Evolutionary conservation across 2,329 filamentous ascomycete genomes (phyloP), one percentile per base, ranked within the genome.

Genomic region (Ophiostoma australiae): DNA sequence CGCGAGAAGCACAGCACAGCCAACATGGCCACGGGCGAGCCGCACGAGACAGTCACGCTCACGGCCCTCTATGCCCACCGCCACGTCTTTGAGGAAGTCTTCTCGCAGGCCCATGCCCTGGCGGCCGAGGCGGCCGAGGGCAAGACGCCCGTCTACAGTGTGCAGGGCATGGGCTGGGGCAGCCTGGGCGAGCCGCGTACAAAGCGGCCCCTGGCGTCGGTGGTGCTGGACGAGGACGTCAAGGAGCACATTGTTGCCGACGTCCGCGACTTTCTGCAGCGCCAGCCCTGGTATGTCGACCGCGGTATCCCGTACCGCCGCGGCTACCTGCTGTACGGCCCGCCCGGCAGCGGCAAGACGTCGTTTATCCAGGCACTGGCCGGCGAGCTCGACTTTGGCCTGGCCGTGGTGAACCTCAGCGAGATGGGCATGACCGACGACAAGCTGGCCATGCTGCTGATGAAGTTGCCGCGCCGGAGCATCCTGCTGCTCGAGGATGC

Each of bases 291-390:
- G 94, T 97, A 97, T 77, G 87, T 93, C 68, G 93, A 97, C 76
- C 89, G 94, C n/a, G 94, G 94, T 2, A 97, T 97, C 74, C 94
- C 94, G 0, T 97, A 97, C 77, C 88, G 94, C 23, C 85, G 94
- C 71, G 94, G 94, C 0, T 97, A 97, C 77, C 84, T 97, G 8
- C 85, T 97, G 0, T 93, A 95, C 76, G 94, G 94, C 0, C 93
- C 94, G 4, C 94, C 94, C 0, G 94, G 94, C 0, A 97, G 91
- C 61, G 96, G 93, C 48, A 98, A 97, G 82, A 97, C 91, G 73
- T 97, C 93, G 0, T 98, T 99, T 76, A 97, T 99, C 73, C 93
- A 97, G 80, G 94, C 95, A 0, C 82, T 99, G 61, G 95, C 95
- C 0, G 94, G 93, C n/a, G 90, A 95, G 77, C 81, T 97, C 71